Evolutionary conservation across 257 asterid genomes (phyloP).

Genomic region (Lycium barbarum): DNA sequence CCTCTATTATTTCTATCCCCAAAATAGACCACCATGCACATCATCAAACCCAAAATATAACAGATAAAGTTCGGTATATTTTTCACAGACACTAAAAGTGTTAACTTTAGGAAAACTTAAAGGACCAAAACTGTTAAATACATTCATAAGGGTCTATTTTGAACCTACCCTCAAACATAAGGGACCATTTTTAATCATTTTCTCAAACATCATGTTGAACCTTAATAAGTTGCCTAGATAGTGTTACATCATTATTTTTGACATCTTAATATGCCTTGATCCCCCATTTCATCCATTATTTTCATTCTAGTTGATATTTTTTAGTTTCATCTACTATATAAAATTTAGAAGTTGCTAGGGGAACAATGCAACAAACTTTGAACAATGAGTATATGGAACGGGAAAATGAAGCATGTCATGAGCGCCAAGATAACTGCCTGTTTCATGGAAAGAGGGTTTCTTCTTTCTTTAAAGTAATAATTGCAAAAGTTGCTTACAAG

Average conservation of each 20-base stretch:
- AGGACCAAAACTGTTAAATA: no score
- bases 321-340: not conserved
- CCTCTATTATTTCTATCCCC: no score
- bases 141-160: no score
- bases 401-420: conserved; percentile 19
- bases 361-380: not conserved
- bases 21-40: no score
- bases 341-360: not conserved
- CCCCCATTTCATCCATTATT: not conserved
- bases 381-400: conserved; percentile 16
- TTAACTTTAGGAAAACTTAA: no score
- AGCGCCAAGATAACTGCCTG: conserved; percentile 27
- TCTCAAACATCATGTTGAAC: not conserved
- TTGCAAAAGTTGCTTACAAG: conserved; percentile 28
- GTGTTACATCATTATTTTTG: not conserved
- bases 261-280: not conserved
- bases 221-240: not conserved
- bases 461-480: conserved; percentile 45
- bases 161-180: no score
- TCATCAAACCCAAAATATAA: no score
- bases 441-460: conserved; percentile 32
- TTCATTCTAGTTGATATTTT: not conserved
- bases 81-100: no score
- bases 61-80: no score
- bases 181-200: no score